phyloP scores from a whole-genome alignment of 75 land plant genomes.

The Pseudotsuga menziesii region DNA sequence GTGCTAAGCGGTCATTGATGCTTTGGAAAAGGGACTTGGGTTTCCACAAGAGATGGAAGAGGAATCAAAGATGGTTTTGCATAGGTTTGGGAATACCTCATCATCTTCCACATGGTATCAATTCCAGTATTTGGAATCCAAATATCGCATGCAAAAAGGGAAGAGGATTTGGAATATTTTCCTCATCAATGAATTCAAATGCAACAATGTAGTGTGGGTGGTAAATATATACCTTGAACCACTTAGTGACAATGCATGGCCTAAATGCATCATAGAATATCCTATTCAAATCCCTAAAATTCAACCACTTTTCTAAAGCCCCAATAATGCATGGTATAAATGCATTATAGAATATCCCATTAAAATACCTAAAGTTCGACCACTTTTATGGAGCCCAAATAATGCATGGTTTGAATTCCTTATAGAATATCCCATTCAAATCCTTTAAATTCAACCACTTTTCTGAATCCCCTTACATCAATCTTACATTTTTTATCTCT shows the following conservation, averaged over 20 bases:
- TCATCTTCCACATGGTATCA: no score
- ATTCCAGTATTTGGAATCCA: slow-evolving; percentile 59
- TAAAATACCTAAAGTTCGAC: no score
- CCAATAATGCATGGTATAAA: no score
- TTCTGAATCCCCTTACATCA: no score
- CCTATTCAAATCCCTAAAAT: slow-evolving; percentile 44
- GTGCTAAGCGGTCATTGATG: slow-evolving; percentile 24
- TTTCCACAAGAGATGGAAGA: slow-evolving; percentile 12
- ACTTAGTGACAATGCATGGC: slow-evolving; percentile 33
- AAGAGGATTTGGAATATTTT: slow-evolving; percentile 62
- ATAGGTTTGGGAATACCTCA: no score
- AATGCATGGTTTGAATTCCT: no score
- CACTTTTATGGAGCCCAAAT: no score
- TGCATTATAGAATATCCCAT: no score
- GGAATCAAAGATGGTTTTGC: slow-evolving; percentile 34
- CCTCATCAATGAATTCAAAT: slow-evolving; percentile 59
- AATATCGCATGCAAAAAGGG: slow-evolving; percentile 43
- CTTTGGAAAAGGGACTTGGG: slow-evolving; percentile 16
- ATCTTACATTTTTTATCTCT: no score
- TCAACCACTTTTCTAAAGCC: no score
- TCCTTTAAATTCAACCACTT: no score
- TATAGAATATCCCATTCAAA: no score
- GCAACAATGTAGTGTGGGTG: slow-evolving; percentile 65
- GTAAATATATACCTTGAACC: slow-evolving; percentile 38
- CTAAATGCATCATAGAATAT: slow-evolving; percentile 43